Evolutionary conservation across 495 filamentous ascomycete species (phyloP).

Genomic region (Penicillium fimorum): DNA sequence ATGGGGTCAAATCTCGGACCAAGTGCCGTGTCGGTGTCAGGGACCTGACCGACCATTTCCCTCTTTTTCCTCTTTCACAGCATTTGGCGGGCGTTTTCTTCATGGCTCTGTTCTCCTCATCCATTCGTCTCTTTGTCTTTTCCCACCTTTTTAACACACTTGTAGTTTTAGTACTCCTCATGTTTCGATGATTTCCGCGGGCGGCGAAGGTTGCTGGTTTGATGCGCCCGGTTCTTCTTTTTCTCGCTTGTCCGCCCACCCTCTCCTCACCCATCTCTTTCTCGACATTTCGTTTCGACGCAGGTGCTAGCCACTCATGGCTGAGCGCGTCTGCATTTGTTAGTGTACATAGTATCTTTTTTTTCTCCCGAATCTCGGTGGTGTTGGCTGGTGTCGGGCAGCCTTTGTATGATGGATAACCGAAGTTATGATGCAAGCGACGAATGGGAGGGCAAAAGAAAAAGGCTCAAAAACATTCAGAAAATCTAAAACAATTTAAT

Average conservation of each 20-base stretch:
- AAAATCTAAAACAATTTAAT: conserved; percentile 38
- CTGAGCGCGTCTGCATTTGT: conserved; percentile 31
- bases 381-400: conserved; percentile 13
- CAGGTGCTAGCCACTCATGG: conserved; percentile 27
- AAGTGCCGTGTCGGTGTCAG: conserved; percentile 32
- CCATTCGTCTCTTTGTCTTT: conserved; percentile 23
- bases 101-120: conserved; percentile 19
- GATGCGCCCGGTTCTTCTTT: conserved; percentile 19
- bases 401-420: conserved; percentile 40
- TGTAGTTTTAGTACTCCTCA: conserved; percentile 43
- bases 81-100: conserved; percentile 46
- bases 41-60: conserved; percentile 37
- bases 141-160: conserved; percentile 20
- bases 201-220: conserved; percentile 25
- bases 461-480: conserved; percentile 29
- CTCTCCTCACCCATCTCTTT: conserved; percentile 20
- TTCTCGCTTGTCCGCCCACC: conserved; percentile 18
- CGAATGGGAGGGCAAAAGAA: conserved; percentile 34
- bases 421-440: conserved; percentile 44
- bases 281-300: conserved; percentile 21
- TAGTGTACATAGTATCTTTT: conserved; percentile 46
- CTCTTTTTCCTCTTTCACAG: conserved; percentile 20
- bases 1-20: conserved; percentile 29
- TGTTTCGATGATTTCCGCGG: conserved; percentile 27
- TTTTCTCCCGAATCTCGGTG: conserved; percentile 17